Conservation (phyloP, 1,139 yeast genomes). For the Magnusiomyces clavatus region DNA sequence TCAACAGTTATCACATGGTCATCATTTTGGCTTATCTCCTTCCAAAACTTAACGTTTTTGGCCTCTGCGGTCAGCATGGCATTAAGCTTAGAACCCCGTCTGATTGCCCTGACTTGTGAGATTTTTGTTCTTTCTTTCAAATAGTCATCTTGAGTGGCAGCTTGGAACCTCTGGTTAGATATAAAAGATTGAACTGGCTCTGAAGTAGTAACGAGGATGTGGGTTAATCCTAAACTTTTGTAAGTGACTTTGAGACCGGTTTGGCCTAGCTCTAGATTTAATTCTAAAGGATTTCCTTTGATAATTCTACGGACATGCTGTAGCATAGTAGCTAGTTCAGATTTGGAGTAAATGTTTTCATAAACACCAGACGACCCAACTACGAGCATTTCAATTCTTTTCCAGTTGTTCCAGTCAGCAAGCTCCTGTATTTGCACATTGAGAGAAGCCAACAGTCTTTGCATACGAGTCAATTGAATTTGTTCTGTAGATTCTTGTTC, state of each 20-base stretch:
- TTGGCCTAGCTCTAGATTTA: no score
- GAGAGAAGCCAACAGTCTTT: constrained; percentile 9
- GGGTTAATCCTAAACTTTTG: constrained; percentile 15
- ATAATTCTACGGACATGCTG: constrained; percentile 17
- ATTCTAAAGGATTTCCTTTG: constrained; percentile 1
- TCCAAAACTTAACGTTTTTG: no score
- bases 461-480: constrained; percentile 1
- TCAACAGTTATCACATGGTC: no score
- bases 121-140: no score
- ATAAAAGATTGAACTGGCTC: constrained; percentile 27
- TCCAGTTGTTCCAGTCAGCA: constrained; percentile 20
- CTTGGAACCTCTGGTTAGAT: constrained; percentile 22
- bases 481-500: constrained; percentile 4
- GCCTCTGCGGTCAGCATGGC: no score
- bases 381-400: constrained; percentile 21
- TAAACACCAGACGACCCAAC: constrained; percentile 27
- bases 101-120: no score
- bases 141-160: constrained; percentile 9
- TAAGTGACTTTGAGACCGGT: not conserved
- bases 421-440: constrained; percentile 21
- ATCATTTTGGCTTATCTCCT: no score
- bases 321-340: constrained; percentile 23
- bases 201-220: constrained; percentile 20
- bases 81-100: no score
- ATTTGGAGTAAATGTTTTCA: constrained; percentile 20